Evolutionary conservation across 257 asterid genomes (phyloP), one percentile per base, ranked within the genome.

Genomic region (Solanum megistacrolobum): DNA sequence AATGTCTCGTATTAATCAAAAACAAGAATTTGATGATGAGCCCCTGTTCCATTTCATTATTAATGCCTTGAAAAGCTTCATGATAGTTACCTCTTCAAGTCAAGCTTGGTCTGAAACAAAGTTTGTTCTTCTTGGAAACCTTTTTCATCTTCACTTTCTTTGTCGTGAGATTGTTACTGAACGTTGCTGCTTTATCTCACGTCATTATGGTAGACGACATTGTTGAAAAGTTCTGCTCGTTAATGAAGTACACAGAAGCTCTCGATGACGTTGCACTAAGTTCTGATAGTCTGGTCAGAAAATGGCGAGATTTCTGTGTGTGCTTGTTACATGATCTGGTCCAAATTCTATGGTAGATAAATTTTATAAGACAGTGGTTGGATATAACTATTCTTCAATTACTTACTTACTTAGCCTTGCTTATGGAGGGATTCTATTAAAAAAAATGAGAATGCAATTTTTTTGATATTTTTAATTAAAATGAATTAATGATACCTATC

Each of bases 101-200:
- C 90, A 75, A 46, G 93, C 91, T 72, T 96, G 99, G 99, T 86
- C 74, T 58, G 98, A 93, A 89, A 89, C 94, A 20, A 95, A 93
- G 91, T 91, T 83, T 32, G 94, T 97, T 90, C 95, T 97, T 88
- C 89, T 91, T 10, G 96, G 92, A 85, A 95, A 95, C 89, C 89
- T 96, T 84, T 93, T 96, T 89, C 98, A 97, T 91, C 99, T 98
- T 27, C 98, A 96, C 90, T 92, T 90, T 87, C 97, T 95, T 38
- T 97, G 98, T 89, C 87, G 93, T 91, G 98, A 97, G 88, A 92
- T 97, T 89, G 88, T 95, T 88, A 90, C 93, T 69, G 99, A 97
- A 72, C 98, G 96, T 60, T 97, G 98, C 98, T 93, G 98, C 86
- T 97, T 97, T 86, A 72, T 94, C 69, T 88, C 95, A 79, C 94